Evolutionary conservation across 208 protist genomes (phyloP), one percentile per base, ranked within the genome.

Genomic region (Spongospora subterranea): DNA sequence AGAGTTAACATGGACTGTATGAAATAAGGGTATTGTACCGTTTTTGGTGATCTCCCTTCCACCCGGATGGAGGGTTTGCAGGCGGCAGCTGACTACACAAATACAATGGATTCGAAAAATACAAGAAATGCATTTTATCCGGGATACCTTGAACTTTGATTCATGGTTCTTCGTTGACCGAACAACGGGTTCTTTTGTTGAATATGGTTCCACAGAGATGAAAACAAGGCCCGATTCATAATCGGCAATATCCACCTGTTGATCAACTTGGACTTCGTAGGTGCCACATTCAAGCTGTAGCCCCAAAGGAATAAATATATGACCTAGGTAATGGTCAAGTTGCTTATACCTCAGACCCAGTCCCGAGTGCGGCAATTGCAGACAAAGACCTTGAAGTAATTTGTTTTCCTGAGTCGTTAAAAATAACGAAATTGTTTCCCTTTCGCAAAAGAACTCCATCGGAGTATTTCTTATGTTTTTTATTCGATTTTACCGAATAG

Each of bases 341-440:
- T 1, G 0, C 17, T 35, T 11, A 29, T 71, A 82, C 35, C 13
- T 13, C 29, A 41, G 53, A 66, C 0, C 1, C 66, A 32, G 45
- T 39, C 20, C 32, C 66, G 0, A 91, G 90, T 50, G 6, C 54
- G 66, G 35, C 41, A 0, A 24, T 41, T 29, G 0, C 35, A 38
- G 35, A 39, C 54, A 45, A 20, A 0, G 0, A 29, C 24, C 35
- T 43, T 0, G 1, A 6, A 0, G 29, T 13, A 20, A 91, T 24
- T 66, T 88, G 54, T 41, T 88, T 88, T 65, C 90, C 90, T 0
- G 0, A 24, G 64, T 88, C 90, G 43, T 82, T 77, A n/a, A 65
- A 38, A 0, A 88, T n/a, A 32, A 39, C 0, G 66, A 91, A 45
- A 40, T 45, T 66, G 29, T 32, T 50, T n/a, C 90, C 90, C 0